Conservation (phyloP, 176 grass and related monocot genomes). For the Canna indica region DNA sequence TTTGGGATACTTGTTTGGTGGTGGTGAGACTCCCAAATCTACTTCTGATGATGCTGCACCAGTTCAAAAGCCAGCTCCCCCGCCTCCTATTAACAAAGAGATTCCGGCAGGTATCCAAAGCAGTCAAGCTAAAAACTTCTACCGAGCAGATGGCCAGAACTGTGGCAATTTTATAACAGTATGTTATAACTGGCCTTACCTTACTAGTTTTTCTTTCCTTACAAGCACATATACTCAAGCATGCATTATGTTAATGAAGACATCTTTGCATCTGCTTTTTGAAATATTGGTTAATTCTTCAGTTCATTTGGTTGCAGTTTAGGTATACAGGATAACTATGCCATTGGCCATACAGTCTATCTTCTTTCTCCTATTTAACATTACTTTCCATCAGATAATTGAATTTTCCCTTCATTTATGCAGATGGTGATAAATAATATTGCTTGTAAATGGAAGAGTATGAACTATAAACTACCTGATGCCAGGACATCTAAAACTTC, state of each 20-base stretch:
- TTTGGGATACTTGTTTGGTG: slow-evolving; percentile 6
- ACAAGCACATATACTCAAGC: neutral
- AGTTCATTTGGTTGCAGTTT: neutral
- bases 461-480: neutral
- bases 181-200: neutral
- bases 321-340: neutral
- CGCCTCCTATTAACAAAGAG: slow-evolving; percentile 9
- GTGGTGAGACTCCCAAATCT: slow-evolving; percentile 5
- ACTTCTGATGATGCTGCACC: neutral
- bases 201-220: neutral
- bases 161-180: slow-evolving; percentile 8
- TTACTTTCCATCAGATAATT: neutral
- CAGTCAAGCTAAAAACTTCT: slow-evolving; percentile 8
- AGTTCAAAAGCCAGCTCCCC: slow-evolving; percentile 5
- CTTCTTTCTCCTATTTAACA: neutral
- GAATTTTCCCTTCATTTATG: neutral
- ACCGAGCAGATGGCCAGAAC: slow-evolving; percentile 9
- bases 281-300: neutral
- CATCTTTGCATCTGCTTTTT: neutral
- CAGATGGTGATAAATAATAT: neutral
- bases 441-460: neutral
- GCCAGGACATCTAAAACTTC: neutral
- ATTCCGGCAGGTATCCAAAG: slow-evolving; percentile 14
- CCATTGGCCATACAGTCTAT: neutral
- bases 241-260: neutral